Base-by-base conservation (phyloP, 2,329 filamentous ascomycete species). In the Colletotrichum lentis region DNA sequence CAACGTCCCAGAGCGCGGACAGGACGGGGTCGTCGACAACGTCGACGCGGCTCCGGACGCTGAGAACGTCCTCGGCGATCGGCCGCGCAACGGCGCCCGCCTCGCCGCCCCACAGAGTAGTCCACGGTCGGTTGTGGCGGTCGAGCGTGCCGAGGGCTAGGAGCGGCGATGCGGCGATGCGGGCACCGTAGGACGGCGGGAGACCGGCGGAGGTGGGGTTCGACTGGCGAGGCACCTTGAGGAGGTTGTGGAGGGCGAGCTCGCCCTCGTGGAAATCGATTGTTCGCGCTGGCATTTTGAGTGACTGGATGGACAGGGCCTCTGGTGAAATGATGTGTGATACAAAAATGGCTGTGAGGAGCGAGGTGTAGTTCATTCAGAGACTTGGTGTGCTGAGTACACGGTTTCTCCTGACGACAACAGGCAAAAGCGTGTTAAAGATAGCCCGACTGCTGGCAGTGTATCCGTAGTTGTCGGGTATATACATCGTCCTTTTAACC, bases 81-180 rank as follows among this genome's bases (percentile, higher is more conserved):
- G 87, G 84, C 55, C 84, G 82, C 0, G 88, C 87, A 72, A 95
- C 91, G 10, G 20, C 55, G 0, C 91, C 91, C 1, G 85, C 78
- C 66, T 89, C 82, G 18, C 93, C 93, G n/a, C 92, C 92, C 88
- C 91, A 91, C 8, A 96, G 70, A 0, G 91, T 91, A 18, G 90
- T 91, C 93, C 93, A 96, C 1, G 91, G 92, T 22, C 86, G 81
- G 2, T 85, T 85, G 22, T 88, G 74, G 2, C 79, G 77, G 73
- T 96, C 92, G 1, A 94, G 78, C 0, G 91, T 87, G 1, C 93
- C 93, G 20, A 96, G 79, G 0, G 91, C 92, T 16, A 96, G 81
- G 8, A 96, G 81, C 0, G 91, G 88, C 0, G 88, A 89, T 18
- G 80, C 79, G 58, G 85, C 82, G 3, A 94, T 82, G 69, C 91